Evolutionary conservation across 768 basidiomycete species (phyloP).

Genomic region (Kwoniella bestiolae): DNA sequence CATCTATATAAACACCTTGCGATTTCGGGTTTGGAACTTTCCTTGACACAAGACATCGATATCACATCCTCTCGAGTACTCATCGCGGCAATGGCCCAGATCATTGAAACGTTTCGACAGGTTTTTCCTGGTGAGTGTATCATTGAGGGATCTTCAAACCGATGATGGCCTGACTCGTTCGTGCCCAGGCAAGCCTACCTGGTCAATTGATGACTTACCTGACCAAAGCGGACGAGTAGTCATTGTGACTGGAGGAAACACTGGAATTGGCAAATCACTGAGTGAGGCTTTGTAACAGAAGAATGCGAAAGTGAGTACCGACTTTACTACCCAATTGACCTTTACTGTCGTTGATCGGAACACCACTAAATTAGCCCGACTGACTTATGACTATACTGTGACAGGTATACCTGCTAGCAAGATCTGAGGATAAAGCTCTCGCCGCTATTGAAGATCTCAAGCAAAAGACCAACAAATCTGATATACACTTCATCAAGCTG

Average conservation of each 20-base stretch:
- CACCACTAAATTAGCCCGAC: not conserved
- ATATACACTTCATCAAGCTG: conserved; percentile 2
- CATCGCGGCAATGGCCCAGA: no score
- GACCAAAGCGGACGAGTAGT: not conserved
- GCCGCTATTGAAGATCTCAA: not conserved
- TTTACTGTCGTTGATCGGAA: not conserved
- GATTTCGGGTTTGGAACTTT: no score
- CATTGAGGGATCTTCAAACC: no score
- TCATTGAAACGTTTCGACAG: no score
- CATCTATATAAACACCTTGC: no score
- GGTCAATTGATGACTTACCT: not conserved
- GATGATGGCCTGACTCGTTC: no score
- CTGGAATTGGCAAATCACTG: not conserved
- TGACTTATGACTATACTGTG: no score
- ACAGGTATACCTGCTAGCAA: not conserved
- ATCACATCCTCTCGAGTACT: no score
- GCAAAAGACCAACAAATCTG: not conserved
- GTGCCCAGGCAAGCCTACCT: not conserved
- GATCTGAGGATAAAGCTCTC: conserved; percentile 4
- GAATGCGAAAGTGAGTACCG: not conserved
- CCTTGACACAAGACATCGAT: no score
- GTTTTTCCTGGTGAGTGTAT: no score
- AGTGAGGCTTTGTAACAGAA: not conserved
- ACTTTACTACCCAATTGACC: not conserved
- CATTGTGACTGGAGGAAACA: not conserved